Conservation (phyloP, 139 green algal genomes). For the Mychonastes homosphaera region DNA sequence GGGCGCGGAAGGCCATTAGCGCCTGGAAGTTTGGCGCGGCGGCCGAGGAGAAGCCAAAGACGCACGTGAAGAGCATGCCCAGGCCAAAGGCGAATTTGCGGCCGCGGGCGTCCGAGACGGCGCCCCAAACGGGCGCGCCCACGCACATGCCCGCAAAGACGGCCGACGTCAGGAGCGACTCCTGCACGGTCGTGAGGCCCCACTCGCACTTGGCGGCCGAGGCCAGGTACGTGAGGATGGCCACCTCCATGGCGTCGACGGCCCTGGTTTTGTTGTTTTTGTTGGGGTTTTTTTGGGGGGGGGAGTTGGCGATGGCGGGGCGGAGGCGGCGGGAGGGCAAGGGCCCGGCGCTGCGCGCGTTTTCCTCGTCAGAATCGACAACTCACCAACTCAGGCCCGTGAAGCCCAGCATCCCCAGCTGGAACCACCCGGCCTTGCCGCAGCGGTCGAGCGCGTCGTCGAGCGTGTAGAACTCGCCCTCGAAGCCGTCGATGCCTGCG, state of each 20-base stretch:
- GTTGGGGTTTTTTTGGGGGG: background rate
- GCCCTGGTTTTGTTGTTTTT: conserved; percentile 29
- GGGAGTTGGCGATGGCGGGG: background rate
- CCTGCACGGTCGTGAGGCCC: conserved; percentile 33
- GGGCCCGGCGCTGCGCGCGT: background rate
- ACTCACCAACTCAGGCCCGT: conserved; percentile 10
- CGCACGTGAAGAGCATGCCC: conserved; percentile 28
- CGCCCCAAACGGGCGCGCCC: conserved; percentile 52
- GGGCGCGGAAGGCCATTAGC: conserved; percentile 14
- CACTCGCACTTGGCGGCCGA: conserved; percentile 49
- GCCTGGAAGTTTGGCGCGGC: conserved; percentile 42
- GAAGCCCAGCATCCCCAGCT: too few species aligned
- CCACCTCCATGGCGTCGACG: conserved; percentile 67
- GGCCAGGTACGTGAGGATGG: conserved; percentile 70
- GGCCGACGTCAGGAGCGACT: conserved; percentile 44
- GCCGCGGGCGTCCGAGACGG: conserved; percentile 23
- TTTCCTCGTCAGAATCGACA: background rate
- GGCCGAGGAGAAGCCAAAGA: conserved; percentile 39
- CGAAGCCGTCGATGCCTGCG: background rate
- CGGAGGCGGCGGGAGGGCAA: background rate
- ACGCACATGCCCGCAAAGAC: conserved; percentile 61
- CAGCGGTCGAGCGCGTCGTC: conserved; percentile 14
- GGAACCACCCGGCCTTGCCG: background rate
- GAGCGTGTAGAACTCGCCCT: background rate
- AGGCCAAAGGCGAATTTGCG: conserved; percentile 8